A percentile compares a stretch with the other conserved stretches of the same genome.
Conservation (phyloP, 495 filamentous ascomycete genomes). For the Chaetomium tenue region DNA sequence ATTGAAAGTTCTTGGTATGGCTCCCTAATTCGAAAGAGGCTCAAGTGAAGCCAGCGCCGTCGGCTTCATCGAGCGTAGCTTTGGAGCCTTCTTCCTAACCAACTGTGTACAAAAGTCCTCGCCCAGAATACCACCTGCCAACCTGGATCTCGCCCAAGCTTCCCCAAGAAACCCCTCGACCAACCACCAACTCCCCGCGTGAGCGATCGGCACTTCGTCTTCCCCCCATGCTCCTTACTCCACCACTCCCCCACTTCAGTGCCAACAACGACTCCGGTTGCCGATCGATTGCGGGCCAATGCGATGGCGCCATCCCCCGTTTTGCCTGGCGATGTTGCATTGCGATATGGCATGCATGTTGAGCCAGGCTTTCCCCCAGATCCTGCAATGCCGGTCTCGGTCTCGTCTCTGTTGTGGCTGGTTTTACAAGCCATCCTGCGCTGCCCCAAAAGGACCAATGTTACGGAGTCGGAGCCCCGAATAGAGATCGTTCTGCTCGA, state of each 20-base stretch:
- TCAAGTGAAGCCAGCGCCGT: not conserved
- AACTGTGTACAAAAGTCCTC: not conserved
- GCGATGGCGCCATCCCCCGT: constrained; percentile 22
- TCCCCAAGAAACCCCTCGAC: not conserved
- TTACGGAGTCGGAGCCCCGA: not conserved
- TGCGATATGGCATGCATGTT: constrained; percentile 25
- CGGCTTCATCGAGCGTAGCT: not conserved
- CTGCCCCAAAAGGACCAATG: not conserved
- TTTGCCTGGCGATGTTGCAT: constrained; percentile 20
- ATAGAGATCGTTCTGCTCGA: not conserved
- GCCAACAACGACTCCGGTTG: constrained; percentile 7
- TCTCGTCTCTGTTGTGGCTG: not conserved
- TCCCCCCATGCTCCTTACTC: not conserved
- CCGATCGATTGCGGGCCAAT: constrained; percentile 18
- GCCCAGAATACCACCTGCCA: constrained; percentile 26
- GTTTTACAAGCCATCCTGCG: constrained; percentile 1
- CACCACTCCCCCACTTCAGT: not conserved
- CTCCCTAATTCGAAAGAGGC: not conserved
- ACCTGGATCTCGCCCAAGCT: constrained; percentile 1
- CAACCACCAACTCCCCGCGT: constrained; percentile 5
- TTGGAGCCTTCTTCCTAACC: not conserved
- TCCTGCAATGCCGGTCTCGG: constrained; percentile 5
- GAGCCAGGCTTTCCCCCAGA: not conserved
- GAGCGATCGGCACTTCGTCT: constrained; percentile 16
- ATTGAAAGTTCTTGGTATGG: not conserved